These are phyloP conservation scores for Dictyostelium purpureum DNA, from an alignment of 78 protist species.

Conservation along the genomic window DNA sequence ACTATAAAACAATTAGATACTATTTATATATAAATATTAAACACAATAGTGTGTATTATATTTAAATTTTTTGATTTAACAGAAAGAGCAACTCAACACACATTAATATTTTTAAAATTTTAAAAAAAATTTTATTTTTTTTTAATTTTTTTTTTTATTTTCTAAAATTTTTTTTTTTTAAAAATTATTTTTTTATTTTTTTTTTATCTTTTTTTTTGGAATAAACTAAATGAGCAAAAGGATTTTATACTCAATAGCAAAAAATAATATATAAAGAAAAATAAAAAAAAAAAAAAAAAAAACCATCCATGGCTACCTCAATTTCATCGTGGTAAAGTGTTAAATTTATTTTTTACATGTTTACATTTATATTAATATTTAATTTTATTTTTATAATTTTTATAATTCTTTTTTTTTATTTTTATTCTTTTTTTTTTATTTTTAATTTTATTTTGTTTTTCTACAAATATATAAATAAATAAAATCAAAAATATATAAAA, in stretches of 20 bases:
- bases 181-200: not conserved
- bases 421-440: not conserved
- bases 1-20: too few relatives aligned
- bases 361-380: not conserved
- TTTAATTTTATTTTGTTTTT: not conserved
- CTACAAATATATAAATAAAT: not conserved
- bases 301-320: not conserved
- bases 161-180: not conserved
- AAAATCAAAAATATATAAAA: not conserved
- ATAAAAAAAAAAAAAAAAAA: not conserved
- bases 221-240: too few relatives aligned
- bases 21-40: too few relatives aligned
- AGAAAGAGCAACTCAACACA: too few relatives aligned
- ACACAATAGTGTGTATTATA: too few relatives aligned
- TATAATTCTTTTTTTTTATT: not conserved
- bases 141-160: not conserved
- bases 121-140: not conserved
- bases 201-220: not conserved
- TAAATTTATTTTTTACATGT: too few relatives aligned
- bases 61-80: too few relatives aligned
- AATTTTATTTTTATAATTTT: too few relatives aligned
- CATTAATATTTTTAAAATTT: too few relatives aligned
- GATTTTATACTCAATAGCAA: too few relatives aligned
- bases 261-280: too few relatives aligned
- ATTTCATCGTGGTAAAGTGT: constrained; percentile 21